Evolutionary conservation across 345 rosid genomes (phyloP).

Genomic region (Hibiscus trionum): DNA sequence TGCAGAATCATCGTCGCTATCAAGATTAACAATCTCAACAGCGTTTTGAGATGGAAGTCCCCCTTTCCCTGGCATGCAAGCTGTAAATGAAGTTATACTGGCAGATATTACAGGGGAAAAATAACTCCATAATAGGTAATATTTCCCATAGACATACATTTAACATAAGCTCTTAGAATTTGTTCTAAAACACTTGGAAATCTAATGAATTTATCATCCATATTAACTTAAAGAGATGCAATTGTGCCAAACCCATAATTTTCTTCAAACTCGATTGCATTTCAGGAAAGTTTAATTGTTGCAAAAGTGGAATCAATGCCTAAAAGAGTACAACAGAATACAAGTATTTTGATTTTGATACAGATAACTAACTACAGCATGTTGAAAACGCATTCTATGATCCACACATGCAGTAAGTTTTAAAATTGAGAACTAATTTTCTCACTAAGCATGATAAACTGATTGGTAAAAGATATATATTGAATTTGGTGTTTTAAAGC

Average conservation of each 20-base stretch:
- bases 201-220: neutral
- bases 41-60: conserved; percentile 3
- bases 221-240: neutral
- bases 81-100: neutral
- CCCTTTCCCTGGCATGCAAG: conserved; percentile 10
- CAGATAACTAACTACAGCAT: neutral
- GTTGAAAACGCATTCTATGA: neutral
- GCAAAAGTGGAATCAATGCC: neutral
- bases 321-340: neutral
- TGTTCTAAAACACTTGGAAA: neutral
- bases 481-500: no score
- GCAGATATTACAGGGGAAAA: neutral
- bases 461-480: no score
- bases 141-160: neutral
- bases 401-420: neutral
- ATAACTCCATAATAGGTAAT: neutral
- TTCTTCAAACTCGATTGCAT: neutral
- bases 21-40: conserved; percentile 20
- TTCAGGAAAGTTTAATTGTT: neutral
- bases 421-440: neutral
- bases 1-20: conserved; percentile 28
- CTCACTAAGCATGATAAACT: neutral
- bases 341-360: neutral
- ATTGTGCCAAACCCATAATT: neutral
- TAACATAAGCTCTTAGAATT: neutral